Evolutionary conservation across 176 grass and related monocot species (phyloP), one percentile per base, ranked within the genome.

Genomic region (Carex parvula): DNA sequence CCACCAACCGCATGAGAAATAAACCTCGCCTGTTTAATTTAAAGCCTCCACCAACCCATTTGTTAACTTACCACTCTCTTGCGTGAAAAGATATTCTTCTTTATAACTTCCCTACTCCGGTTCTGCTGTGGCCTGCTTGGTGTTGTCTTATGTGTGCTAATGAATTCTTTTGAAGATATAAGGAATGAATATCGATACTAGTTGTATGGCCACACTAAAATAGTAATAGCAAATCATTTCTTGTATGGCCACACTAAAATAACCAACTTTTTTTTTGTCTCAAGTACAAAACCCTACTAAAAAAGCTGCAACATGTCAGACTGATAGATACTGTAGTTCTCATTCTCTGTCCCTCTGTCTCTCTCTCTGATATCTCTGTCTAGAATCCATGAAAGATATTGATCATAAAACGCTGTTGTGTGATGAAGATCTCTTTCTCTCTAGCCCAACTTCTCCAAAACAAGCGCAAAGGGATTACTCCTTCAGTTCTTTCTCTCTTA

Each of bases 401-500:
- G 59, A 82, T 44, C 60, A 82, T 52, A 65, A 83, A 54, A 26
- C 63, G 46, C 92, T 94, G 57, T 83, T 90, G 74, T 94, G 90
- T 70, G 59, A 94, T 84, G 92, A 94, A 61, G 87, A 86, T 39
- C 90, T 91, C 18, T 37, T 66, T 77, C 61, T 82, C 4, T 84
- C 84, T 9, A 82, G 75, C 2, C 63, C 83, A 0, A 46, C 79
- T 3, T n/a, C 84, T 46, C 24, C 82, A 15, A 21, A 46, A 9
- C 30, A 77, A 42, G 17, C 20, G 33, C 16, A 14, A 7, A 35
- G 30, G 1, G 52, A 4, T 7, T 44, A 44, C 1, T 20, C 1
- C 14, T 53, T 62, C 9, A 68, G 11, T 42, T 30, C 11, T 39
- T n/a, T 12, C 11, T 41, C 20, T 21, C 54, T 17, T 1, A 2